Evolutionary conservation across 805 yeast genomes (phyloP), one percentile per base, ranked within the genome.

Genomic region (Starmerella kuoi): DNA sequence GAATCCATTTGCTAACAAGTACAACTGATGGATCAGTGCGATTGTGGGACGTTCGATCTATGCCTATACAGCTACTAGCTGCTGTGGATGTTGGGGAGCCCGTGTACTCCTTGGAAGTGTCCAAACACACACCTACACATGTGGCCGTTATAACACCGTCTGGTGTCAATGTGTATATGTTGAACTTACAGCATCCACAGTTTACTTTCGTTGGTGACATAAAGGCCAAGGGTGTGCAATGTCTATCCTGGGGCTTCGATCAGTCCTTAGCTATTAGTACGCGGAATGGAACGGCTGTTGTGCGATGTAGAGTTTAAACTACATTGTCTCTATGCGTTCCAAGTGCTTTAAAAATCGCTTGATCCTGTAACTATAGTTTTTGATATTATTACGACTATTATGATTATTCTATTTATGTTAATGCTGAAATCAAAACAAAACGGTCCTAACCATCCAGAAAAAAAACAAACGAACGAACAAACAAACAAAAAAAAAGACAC

Each of bases 1-100:
- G 46, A 9, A 35, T 48, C 22, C 40, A 37, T 23, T 46, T 50
- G 23, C 33, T 48, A 18, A 42, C 45, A 12, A 48, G 44, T 5
- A 27, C 46, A 14, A 40, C 46, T 11, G 47, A 42, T 15, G 46
- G 53, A 2, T 17, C 24, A 18, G 24, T 41, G 12, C n/a, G 30
- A 9, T 17, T 39, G 3, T 46, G 48, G 46, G 43, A 45, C 37
- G 39, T 42, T 14, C 40, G 35, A n/a, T n/a, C 17, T 27, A 7
- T 28, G 24, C 12, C 5, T n/a, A 21, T n/a, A 9, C n/a, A 22
- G 20, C 14, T 40, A n/a, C 19, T 20, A 11, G 37, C 40, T 18
- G 19, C 35, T 2, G 37, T 25, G 8, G 22, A 39, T 15, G 37
- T 36, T 9, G 39, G 32, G 22, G 47, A 33, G 28, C 40, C 47